Percentiles rank a stretch among this genome's conserved stretches.
These are phyloP conservation scores for Leucocoprinus leucothites DNA, from an alignment of 768 basidiomycete species.

Conservation along the genomic window DNA sequence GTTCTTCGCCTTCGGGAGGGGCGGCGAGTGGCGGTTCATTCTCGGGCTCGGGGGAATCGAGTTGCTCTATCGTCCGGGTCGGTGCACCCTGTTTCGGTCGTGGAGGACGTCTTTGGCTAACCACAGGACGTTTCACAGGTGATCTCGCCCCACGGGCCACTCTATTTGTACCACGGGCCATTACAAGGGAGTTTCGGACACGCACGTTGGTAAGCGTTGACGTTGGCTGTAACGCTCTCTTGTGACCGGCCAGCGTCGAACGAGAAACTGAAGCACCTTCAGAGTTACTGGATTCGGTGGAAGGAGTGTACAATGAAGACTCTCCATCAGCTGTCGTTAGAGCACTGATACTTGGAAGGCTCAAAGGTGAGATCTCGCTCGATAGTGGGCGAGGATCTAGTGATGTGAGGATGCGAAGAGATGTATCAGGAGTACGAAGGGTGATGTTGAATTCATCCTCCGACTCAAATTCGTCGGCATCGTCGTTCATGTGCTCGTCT, in stretches of 20 bases:
- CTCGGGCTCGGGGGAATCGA: not conserved
- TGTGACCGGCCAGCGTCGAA: not conserved
- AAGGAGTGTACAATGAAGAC: slow-evolving; percentile 35
- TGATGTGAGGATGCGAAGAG: slow-evolving; percentile 13
- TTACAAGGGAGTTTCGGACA: not conserved
- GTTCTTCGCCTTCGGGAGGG: not conserved
- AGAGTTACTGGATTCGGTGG: slow-evolving; percentile 38
- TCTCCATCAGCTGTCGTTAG: slow-evolving; percentile 36
- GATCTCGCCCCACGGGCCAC: not conserved
- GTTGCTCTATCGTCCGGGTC: not conserved
- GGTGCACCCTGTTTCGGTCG: not conserved
- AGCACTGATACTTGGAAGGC: slow-evolving; percentile 31
- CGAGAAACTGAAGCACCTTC: slow-evolving; percentile 6
- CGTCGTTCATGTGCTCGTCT: slow-evolving; percentile 17
- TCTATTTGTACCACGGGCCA: not conserved
- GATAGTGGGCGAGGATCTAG: not conserved
- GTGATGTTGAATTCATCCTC: slow-evolving; percentile 69
- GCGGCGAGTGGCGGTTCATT: not conserved
- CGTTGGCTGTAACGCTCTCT: not conserved
- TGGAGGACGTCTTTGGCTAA: not conserved
- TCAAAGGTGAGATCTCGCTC: slow-evolving; percentile 18
- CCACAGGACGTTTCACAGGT: not conserved
- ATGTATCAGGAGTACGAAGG: slow-evolving; percentile 55
- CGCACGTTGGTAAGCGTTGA: not conserved
- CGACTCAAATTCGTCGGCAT: slow-evolving; percentile 35